These are phyloP conservation scores for Trichoderma arundinaceum DNA, from an alignment of 2,329 filamentous ascomycete genomes.

Conservation along the genomic window DNA sequence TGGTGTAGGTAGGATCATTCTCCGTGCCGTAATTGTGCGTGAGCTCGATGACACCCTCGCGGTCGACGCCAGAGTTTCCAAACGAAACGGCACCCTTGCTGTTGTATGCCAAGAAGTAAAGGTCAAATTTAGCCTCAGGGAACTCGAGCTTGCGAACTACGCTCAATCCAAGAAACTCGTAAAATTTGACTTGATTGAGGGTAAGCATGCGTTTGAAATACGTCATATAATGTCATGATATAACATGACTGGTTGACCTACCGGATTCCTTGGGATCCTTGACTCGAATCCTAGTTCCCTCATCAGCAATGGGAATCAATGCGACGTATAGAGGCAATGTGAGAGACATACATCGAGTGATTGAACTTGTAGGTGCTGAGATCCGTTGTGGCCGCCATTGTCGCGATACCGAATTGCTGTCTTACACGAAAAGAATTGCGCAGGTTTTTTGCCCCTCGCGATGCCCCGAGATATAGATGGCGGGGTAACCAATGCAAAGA, in stretches of 20 bases:
- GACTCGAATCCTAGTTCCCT: slow-evolving; percentile 76
- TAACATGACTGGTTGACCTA: slow-evolving; percentile 46
- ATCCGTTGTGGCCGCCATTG: slow-evolving; percentile 74
- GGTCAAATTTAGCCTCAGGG: slow-evolving; percentile 88
- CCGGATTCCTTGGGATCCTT: slow-evolving; percentile 87
- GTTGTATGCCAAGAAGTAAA: slow-evolving; percentile 95
- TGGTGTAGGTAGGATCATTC: slow-evolving; percentile 76
- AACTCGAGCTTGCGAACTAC: slow-evolving; percentile 80
- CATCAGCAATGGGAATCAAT: not conserved
- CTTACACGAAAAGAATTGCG: slow-evolving; percentile 10
- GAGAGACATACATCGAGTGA: slow-evolving; percentile 74
- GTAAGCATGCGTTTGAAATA: not conserved
- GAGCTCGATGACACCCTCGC: slow-evolving; percentile 89
- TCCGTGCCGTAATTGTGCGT: slow-evolving; percentile 89
- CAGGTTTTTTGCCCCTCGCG: slow-evolving; percentile 15
- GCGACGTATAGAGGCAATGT: not conserved
- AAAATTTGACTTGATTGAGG: slow-evolving; percentile 74
- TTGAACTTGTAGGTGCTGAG: slow-evolving; percentile 80
- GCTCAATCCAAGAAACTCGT: slow-evolving; percentile 88
- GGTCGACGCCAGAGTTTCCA: slow-evolving; percentile 75
- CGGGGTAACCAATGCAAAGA: slow-evolving; percentile 21
- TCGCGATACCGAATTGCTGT: slow-evolving; percentile 46
- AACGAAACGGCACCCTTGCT: slow-evolving; percentile 73
- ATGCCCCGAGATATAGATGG: slow-evolving; percentile 12
- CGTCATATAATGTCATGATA: no score